Conservation (phyloP, 2,329 filamentous ascomycete species). For the Epichloe brachyelytri region DNA sequence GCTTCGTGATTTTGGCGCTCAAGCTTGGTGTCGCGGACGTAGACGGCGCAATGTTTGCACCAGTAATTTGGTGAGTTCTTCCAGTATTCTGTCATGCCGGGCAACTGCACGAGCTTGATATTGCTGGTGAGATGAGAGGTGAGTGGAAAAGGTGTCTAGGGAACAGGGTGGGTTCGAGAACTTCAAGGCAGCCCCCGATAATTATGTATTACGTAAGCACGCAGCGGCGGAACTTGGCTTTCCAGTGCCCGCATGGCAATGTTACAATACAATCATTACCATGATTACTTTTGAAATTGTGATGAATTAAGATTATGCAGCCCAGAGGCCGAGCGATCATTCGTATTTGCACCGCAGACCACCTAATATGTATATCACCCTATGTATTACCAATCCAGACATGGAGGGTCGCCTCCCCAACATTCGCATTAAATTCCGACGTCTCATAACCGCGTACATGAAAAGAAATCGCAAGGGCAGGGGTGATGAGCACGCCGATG, state of each 20-base stretch:
- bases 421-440: background rate
- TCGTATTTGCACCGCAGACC: constrained; percentile 2
- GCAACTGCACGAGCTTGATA: no score
- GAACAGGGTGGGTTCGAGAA: no score
- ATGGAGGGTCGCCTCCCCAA: background rate
- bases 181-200: background rate
- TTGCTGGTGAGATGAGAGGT: no score
- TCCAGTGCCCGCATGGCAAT: background rate
- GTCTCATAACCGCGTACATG: background rate
- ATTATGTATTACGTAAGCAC: background rate
- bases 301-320: background rate
- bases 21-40: constrained; percentile 83
- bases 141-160: no score
- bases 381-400: constrained; percentile 2
- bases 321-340: background rate
- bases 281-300: background rate
- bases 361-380: background rate
- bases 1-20: constrained; percentile 83
- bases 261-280: background rate
- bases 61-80: constrained; percentile 95
- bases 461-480: background rate
- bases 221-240: background rate
- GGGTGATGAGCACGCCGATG: background rate
- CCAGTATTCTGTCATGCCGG: constrained; percentile 88
- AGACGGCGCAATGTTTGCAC: constrained; percentile 93